These are phyloP conservation scores for Pseudonitzschia pungens DNA, from an alignment of 108 stramenopile species.

Conservation along the genomic window DNA sequence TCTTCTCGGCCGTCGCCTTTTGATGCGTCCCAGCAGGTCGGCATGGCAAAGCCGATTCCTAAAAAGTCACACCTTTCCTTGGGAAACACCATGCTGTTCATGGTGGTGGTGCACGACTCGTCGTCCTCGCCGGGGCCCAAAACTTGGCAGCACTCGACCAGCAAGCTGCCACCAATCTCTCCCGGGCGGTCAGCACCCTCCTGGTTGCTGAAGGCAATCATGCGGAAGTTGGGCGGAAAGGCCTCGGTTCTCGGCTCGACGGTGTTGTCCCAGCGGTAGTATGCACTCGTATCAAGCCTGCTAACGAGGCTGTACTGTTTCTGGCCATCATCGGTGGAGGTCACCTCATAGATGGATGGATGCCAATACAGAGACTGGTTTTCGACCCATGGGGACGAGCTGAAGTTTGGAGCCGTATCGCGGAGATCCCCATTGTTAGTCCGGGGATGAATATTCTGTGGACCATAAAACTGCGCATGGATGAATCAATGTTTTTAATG, in stretches of 20 bases:
- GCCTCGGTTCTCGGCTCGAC: slow-evolving; percentile 20
- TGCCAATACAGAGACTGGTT: slow-evolving; percentile 26
- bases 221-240: slow-evolving; percentile 34
- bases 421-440: slow-evolving; percentile 19
- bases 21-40: slow-evolving; percentile 33
- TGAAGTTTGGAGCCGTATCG: slow-evolving; percentile 6
- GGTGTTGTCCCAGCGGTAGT: slow-evolving; percentile 40
- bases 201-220: slow-evolving; percentile 29
- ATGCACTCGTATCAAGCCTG: slow-evolving; percentile 6
- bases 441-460: slow-evolving; percentile 24
- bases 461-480: slow-evolving; percentile 18
- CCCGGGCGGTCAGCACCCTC: slow-evolving; percentile 11
- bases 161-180: slow-evolving; percentile 16
- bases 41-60: slow-evolving; percentile 19
- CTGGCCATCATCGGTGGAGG: background rate
- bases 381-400: slow-evolving; percentile 20
- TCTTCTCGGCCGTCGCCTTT: slow-evolving; percentile 5
- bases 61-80: background rate
- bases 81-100: background rate
- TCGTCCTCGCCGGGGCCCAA: slow-evolving; percentile 14
- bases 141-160: slow-evolving; percentile 33
- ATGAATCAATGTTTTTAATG: too few relatives aligned
- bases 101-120: slow-evolving; percentile 4
- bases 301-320: background rate
- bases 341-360: slow-evolving; percentile 16